These are phyloP conservation scores for Hortaea werneckii DNA, from an alignment of 2,329 filamentous ascomycete genomes.

Conservation along the genomic window DNA sequence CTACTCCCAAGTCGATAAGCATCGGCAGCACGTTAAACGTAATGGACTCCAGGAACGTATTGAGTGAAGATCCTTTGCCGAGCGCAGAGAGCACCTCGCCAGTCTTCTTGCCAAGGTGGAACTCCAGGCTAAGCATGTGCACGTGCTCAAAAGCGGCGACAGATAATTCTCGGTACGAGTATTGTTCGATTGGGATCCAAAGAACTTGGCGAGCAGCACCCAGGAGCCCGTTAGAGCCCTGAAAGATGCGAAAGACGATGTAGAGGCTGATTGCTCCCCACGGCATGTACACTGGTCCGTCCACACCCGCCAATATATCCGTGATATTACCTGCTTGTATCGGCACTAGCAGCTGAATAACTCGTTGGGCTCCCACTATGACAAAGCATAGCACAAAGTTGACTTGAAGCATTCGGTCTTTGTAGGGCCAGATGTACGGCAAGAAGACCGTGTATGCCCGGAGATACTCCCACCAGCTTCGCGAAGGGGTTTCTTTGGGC, in stretches of 20 bases:
- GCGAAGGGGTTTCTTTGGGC: constrained; percentile 72
- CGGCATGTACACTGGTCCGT: constrained; percentile 47
- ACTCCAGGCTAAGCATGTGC: constrained; percentile 87
- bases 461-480: constrained; percentile 93
- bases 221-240: constrained; percentile 79
- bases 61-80: constrained; percentile 93
- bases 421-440: constrained; percentile 91
- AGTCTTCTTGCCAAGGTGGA: constrained; percentile 92
- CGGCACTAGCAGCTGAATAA: constrained; percentile 80
- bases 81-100: constrained; percentile 91
- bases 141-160: constrained; percentile 97
- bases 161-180: constrained; percentile 88
- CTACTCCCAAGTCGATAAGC: constrained; percentile 79
- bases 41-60: constrained; percentile 89
- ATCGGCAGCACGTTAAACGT: constrained; percentile 94
- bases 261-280: constrained; percentile 68
- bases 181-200: constrained; percentile 95
- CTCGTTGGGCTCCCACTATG: constrained; percentile 68
- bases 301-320: constrained; percentile 54
- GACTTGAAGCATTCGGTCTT: constrained; percentile 62
- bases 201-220: constrained; percentile 72
- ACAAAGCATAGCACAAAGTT: constrained; percentile 74
- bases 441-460: constrained; percentile 89
- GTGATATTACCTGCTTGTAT: constrained; percentile 71
- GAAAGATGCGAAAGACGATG: constrained; percentile 68